Base-by-base conservation (phyloP, 2,329 filamentous ascomycete species). In the Penicillium rolfsii region DNA sequence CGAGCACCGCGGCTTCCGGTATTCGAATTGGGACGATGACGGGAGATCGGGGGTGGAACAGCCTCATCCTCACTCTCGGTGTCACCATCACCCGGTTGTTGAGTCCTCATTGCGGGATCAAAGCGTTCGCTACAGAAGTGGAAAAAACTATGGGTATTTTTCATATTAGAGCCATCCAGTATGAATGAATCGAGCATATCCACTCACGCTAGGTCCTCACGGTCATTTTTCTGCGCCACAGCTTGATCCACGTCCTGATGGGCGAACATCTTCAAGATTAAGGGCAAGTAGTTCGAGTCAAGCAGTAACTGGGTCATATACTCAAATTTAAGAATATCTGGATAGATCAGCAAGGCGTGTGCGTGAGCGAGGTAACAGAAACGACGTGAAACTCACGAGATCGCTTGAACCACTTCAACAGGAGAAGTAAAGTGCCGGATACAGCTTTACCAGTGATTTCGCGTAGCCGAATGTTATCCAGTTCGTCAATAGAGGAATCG, bases 401-500 rank as follows among this genome's bases (percentile, higher is more conserved):
- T 57, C 96, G 82, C 75, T 97, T 96, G 70, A 98, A 89, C 95
- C 95, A 99, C 77, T 98, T 99, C 62, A 98, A 75, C 48, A 98
- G 78, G n/a, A 97, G 81, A 30, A 99, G 80, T 30, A 99, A 79
- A 58, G 93, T 90, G 0, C 91, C 93, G n/a, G 93, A 95, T 24
- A 97, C 89, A 0, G 94, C 94, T 77, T 98, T 98, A 28, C 89
- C 87, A 12, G 90, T 90, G 55, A 99, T 93, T 76, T 99, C 95
- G 58, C 94, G 87, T 16, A 87, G 88, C 53, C 96, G 85, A 57
- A 91, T 84, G 43, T 89, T 87, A 74, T 98, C 93, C 16, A 96
- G 78, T 69, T 97, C 93, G 61, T 96, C 93, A 3, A 87, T 80
- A 2, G 74, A 74, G 26, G 74, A 70, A 52, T 80, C 73, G 24